These are phyloP conservation scores for Globisporangium solare DNA, from an alignment of 352 stramenopile genomes.

Conservation along the genomic window DNA sequence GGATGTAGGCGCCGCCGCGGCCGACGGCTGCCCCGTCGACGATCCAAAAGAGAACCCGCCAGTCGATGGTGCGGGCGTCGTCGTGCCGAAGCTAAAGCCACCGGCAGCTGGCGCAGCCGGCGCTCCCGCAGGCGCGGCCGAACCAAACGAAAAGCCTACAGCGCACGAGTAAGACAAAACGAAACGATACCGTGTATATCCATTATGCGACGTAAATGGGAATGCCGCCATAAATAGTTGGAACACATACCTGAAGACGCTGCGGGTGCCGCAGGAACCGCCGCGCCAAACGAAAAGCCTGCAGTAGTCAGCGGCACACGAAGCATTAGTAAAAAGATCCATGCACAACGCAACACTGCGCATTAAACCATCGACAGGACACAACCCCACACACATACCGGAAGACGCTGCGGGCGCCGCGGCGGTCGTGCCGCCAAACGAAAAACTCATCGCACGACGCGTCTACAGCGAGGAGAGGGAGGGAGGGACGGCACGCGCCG, in stretches of 20 bases:
- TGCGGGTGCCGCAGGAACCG: constrained; percentile 14
- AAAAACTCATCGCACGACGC: constrained; percentile 22
- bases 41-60: constrained; percentile 26
- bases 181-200: neutral
- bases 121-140: constrained; percentile 13
- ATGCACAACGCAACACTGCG: neutral
- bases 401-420: constrained; percentile 22
- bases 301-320: neutral
- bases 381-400: constrained; percentile 19
- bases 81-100: constrained; percentile 18
- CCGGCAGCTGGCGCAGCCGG: neutral
- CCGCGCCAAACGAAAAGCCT: constrained; percentile 39
- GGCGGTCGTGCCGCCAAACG: constrained; percentile 25
- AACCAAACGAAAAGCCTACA: constrained; percentile 41
- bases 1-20: constrained; percentile 4
- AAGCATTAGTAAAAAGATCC: neutral
- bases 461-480: no score
- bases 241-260: no score
- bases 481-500: no score
- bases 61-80: constrained; percentile 14
- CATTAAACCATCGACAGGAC: neutral
- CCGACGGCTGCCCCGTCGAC: constrained; percentile 13
- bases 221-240: neutral
- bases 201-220: neutral
- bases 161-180: neutral